A percentile compares a stretch with the other conserved stretches of the same genome.
phyloP scores from a whole-genome alignment of 805 yeast species.

The Cyberlindnera maclurae region DNA sequence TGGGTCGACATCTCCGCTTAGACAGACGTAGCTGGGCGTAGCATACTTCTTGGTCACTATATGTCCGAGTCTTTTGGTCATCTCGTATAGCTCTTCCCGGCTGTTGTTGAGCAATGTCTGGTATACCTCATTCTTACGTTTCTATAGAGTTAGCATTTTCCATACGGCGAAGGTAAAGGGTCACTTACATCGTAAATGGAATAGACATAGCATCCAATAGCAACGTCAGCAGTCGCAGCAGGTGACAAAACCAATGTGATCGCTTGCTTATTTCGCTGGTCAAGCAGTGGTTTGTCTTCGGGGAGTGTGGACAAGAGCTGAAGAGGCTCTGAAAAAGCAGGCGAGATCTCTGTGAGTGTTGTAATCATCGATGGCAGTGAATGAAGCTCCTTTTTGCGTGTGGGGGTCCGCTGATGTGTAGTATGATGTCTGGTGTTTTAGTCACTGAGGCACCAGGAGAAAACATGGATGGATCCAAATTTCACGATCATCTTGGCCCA shows the following conservation, averaged over 20 bases:
- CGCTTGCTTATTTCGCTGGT: constrained; percentile 8
- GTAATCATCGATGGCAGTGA: too few species aligned
- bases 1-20: constrained; percentile 32
- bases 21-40: constrained; percentile 36
- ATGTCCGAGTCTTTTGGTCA: constrained; percentile 35
- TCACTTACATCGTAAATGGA: constrained; percentile 1
- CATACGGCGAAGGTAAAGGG: too few species aligned
- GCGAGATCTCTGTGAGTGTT: constrained; percentile 2
- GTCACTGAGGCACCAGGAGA: too few species aligned
- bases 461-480: too few species aligned
- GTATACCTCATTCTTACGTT: constrained; percentile 23
- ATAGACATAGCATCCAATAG: constrained; percentile 12
- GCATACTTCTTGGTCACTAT: constrained; percentile 33
- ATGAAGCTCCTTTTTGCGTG: too few species aligned
- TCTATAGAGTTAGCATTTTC: too few species aligned
- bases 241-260: constrained; percentile 8
- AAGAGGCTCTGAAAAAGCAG: constrained; percentile 11
- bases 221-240: neutral
- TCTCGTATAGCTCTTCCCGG: constrained; percentile 33
- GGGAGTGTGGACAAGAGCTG: constrained; percentile 13
- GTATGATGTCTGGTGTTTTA: too few species aligned
- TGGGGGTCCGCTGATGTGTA: too few species aligned
- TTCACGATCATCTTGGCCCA: neutral
- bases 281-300: neutral
- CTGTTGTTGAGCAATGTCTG: constrained; percentile 39